A percentile compares a stretch with the other conserved stretches of the same genome.
These are phyloP conservation scores for Pseudogymnoascus sp. DNA, from an alignment of 2,329 filamentous ascomycete genomes.

Conservation along the genomic window DNA sequence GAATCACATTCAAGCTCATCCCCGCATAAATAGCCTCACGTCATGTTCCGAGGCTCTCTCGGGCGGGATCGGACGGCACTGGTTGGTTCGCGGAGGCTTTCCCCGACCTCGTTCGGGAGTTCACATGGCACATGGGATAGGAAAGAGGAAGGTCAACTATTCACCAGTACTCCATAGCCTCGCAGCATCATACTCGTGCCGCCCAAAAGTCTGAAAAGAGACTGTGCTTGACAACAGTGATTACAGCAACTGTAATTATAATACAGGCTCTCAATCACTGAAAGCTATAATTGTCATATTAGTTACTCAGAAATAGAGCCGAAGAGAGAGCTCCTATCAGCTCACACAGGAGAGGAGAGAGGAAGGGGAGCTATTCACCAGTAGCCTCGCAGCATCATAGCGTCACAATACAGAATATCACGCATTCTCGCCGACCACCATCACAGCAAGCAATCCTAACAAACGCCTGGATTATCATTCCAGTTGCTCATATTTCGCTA, in stretches of 20 bases:
- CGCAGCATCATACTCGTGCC: neutral
- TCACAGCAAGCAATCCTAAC: neutral
- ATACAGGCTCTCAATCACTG: neutral
- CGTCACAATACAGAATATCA: neutral
- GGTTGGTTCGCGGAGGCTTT: neutral
- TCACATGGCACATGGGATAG: neutral
- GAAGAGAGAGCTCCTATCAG: neutral
- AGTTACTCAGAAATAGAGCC: neutral
- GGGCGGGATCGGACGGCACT: neutral
- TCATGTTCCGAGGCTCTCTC: neutral
- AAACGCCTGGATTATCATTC: conserved; percentile 4
- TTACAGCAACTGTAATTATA: neutral
- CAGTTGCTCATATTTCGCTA: conserved; percentile 13
- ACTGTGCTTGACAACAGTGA: too few relatives aligned
- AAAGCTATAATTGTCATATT: neutral
- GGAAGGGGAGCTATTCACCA: neutral
- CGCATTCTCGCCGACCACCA: neutral
- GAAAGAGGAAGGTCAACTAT: neutral
- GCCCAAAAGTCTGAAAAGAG: too few relatives aligned
- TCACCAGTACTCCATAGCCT: neutral
- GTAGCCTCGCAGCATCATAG: neutral
- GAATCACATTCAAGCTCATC: neutral
- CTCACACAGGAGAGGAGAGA: neutral
- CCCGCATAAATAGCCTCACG: neutral
- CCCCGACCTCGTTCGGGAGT: neutral